Conservation (phyloP, 2,329 filamentous ascomycete species). For the Talaromyces marneffei region DNA sequence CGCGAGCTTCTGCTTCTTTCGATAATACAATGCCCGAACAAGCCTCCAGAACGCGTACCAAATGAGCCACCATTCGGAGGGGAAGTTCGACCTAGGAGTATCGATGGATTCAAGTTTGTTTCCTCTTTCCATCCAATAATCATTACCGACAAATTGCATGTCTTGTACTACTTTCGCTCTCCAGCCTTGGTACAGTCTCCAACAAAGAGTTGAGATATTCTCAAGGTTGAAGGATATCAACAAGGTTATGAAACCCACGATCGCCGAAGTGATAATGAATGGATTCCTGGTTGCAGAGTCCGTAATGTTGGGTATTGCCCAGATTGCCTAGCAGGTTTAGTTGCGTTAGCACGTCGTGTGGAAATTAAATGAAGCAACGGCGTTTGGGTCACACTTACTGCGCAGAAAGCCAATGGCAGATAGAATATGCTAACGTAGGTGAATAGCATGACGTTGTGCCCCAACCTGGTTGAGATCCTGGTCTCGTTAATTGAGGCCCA, state of each 20-base stretch:
- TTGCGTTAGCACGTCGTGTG: not conserved
- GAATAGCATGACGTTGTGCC: not conserved
- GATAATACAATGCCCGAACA: not conserved
- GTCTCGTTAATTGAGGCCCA: not conserved
- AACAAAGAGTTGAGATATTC: not conserved
- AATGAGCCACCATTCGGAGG: not conserved
- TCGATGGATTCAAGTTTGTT: not conserved
- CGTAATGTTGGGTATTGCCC: not conserved
- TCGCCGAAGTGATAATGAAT: not conserved
- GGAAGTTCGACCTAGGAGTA: not conserved
- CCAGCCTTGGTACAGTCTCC: not conserved
- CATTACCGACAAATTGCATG: not conserved
- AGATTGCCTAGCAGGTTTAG: not conserved
- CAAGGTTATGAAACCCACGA: not conserved
- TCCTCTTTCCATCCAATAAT: not conserved
- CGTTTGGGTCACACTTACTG: not conserved
- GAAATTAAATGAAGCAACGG: not conserved
- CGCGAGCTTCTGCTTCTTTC: not conserved
- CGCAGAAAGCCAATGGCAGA: not conserved
- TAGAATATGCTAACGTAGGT: not conserved
- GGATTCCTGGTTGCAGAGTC: not conserved
- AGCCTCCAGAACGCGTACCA: not conserved
- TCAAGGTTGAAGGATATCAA: not conserved
- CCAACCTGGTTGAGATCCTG: not conserved
- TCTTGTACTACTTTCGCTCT: not conserved